These are phyloP conservation scores for Phaeoacremonium minimum DNA, from an alignment of 2,329 filamentous ascomycete genomes.

Conservation along the genomic window DNA sequence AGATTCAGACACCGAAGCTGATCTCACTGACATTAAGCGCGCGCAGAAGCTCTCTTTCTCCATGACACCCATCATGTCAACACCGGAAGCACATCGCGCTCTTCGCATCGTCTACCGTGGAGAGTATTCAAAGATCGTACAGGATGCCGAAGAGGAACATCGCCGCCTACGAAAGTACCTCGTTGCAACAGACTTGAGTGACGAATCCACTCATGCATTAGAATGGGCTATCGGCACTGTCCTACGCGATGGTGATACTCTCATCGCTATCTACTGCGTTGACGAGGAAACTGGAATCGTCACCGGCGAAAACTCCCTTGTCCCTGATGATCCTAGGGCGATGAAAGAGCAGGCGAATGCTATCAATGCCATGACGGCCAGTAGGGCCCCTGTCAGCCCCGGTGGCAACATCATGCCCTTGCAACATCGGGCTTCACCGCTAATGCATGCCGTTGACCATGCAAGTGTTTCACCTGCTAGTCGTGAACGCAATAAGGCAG, in stretches of 20 bases:
- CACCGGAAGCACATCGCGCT: slow-evolving; percentile 71
- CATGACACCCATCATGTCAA: slow-evolving; percentile 74
- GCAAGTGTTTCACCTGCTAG: slow-evolving; percentile 32
- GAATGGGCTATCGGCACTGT: slow-evolving; percentile 98
- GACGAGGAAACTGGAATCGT: slow-evolving; percentile 76
- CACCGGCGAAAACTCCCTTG: slow-evolving; percentile 41
- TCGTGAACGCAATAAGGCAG: slow-evolving; percentile 53
- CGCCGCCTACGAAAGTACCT: slow-evolving; percentile 83
- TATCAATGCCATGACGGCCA: slow-evolving; percentile 57
- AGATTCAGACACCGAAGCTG: slow-evolving; percentile 82
- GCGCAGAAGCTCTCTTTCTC: slow-evolving; percentile 82
- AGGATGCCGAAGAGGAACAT: slow-evolving; percentile 73
- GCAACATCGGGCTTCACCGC: slow-evolving; percentile 25
- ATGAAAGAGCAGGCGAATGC: slow-evolving; percentile 73
- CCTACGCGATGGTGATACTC: slow-evolving; percentile 86
- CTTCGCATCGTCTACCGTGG: slow-evolving; percentile 89
- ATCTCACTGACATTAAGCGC: slow-evolving; percentile 77
- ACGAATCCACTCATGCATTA: slow-evolving; percentile 89
- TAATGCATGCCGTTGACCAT: slow-evolving; percentile 28
- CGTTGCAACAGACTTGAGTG: slow-evolving; percentile 91
- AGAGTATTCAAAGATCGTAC: slow-evolving; percentile 72
- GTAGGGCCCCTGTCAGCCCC: slow-evolving; percentile 24
- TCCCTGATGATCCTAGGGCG: slow-evolving; percentile 69
- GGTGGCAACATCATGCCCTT: slow-evolving; percentile 23
- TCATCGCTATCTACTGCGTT: slow-evolving; percentile 89